These are phyloP conservation scores for Tricharina praecox DNA, from an alignment of 495 filamentous ascomycete genomes.

Conservation along the genomic window DNA sequence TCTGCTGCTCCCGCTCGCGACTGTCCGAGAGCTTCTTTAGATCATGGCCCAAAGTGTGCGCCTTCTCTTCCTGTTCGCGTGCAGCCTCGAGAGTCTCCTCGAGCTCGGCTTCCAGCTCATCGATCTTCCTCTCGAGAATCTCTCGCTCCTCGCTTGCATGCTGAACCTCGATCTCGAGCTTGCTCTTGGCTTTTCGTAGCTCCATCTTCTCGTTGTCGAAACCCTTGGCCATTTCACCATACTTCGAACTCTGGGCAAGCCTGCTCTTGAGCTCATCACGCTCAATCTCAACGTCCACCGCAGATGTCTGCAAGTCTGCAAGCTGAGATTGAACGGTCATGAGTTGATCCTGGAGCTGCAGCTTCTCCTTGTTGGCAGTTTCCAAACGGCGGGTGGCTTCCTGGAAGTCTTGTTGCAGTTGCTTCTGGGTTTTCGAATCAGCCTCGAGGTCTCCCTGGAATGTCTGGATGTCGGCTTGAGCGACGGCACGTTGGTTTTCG, in stretches of 20 bases:
- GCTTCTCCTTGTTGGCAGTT: slow-evolving; percentile 30
- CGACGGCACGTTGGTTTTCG: slow-evolving; percentile 34
- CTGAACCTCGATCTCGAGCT: slow-evolving; percentile 39
- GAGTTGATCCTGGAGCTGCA: slow-evolving; percentile 46
- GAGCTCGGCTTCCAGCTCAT: slow-evolving; percentile 28
- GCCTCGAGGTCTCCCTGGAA: slow-evolving; percentile 38
- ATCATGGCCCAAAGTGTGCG: slow-evolving; percentile 22
- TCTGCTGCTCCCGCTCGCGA: slow-evolving; percentile 38
- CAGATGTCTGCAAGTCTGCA: slow-evolving; percentile 36
- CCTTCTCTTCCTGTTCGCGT: slow-evolving; percentile 26
- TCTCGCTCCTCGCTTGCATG: slow-evolving; percentile 36
- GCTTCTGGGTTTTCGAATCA: slow-evolving; percentile 26
- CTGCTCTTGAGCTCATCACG: slow-evolving; percentile 45
- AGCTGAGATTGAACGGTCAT: slow-evolving; percentile 44
- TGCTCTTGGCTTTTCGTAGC: slow-evolving; percentile 36
- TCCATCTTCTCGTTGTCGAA: slow-evolving; percentile 42
- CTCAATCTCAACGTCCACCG: slow-evolving; percentile 41
- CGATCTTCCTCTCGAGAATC: slow-evolving; percentile 32
- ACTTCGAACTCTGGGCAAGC: slow-evolving; percentile 33
- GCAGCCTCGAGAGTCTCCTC: slow-evolving; percentile 26
- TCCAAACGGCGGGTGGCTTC: slow-evolving; percentile 25
- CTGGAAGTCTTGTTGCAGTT: slow-evolving; percentile 24
- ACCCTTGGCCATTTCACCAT: slow-evolving; percentile 32
- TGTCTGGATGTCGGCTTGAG: slow-evolving; percentile 37
- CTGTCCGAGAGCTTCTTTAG: slow-evolving; percentile 27